Evolutionary conservation across 208 protist species (phyloP).

Genomic region (Angomonas ambiguus): DNA sequence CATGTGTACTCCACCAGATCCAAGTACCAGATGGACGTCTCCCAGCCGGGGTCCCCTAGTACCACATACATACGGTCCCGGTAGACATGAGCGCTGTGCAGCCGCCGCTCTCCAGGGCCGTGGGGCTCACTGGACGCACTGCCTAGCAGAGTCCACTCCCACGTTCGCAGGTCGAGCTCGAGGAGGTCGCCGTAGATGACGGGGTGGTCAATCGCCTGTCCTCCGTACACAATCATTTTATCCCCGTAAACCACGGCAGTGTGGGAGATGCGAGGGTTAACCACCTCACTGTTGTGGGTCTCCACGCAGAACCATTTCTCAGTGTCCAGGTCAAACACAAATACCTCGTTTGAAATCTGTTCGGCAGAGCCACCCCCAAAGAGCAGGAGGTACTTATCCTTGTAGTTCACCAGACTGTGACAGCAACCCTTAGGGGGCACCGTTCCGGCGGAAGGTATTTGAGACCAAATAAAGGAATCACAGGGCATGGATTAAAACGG

Average conservation of each 20-base stretch:
- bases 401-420: conserved; percentile 61
- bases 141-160: conserved; percentile 59
- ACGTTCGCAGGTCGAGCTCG: conserved; percentile 61
- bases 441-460: not conserved
- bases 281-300: conserved; percentile 38
- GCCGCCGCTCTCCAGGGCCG: conserved; percentile 57
- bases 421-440: conserved; percentile 69
- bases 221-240: conserved; percentile 86
- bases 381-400: conserved; percentile 66
- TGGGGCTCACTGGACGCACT: conserved; percentile 41
- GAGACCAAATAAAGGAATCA: conserved; percentile 2
- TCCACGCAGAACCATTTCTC: conserved; percentile 30
- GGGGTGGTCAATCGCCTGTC: conserved; percentile 42
- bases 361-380: conserved; percentile 70
- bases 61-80: conserved; percentile 75
- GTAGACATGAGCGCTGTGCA: conserved; percentile 70
- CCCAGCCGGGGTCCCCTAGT: conserved; percentile 37
- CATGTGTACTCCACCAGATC: conserved; percentile 47
- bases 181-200: conserved; percentile 56
- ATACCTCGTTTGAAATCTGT: conserved; percentile 17
- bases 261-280: conserved; percentile 50
- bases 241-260: conserved; percentile 68
- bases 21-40: conserved; percentile 52
- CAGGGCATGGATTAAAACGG: not conserved
- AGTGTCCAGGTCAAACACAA: conserved; percentile 49